Evolutionary conservation across 225 moss, liverwort and hornwort species (phyloP).

Genomic region (Asterella californica): DNA sequence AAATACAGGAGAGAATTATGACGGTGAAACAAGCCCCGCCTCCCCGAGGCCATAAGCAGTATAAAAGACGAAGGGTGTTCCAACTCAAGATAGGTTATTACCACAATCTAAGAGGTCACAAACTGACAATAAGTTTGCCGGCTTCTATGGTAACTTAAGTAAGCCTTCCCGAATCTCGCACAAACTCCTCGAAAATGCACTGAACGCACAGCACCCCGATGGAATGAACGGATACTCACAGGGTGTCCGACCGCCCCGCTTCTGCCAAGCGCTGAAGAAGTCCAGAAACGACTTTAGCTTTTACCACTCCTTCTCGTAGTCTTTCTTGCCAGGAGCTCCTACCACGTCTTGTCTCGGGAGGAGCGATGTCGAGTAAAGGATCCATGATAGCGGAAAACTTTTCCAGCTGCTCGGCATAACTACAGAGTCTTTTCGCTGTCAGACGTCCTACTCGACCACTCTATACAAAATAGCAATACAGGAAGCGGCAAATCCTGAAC

Average conservation of each 20-base stretch:
- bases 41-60: not conserved
- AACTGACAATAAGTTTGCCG: not conserved
- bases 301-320: conserved; percentile 54
- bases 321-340: conserved; percentile 40
- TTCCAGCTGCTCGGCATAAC: conserved; percentile 80
- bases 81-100: not conserved
- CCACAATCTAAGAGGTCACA: not conserved
- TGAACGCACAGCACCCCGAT: not conserved
- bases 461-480: no score
- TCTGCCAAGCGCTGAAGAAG: conserved; percentile 59
- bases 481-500: no score
- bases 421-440: conserved; percentile 18
- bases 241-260: conserved; percentile 61
- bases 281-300: conserved; percentile 55
- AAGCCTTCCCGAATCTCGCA: not conserved
- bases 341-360: conserved; percentile 55
- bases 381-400: conserved; percentile 70
- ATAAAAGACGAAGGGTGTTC: not conserved
- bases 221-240: conserved; percentile 37
- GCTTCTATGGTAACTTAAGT: not conserved
- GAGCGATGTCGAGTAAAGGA: conserved; percentile 79
- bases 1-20: not conserved
- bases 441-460: not conserved
- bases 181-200: not conserved
- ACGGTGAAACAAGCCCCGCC: not conserved